These are phyloP conservation scores for Ceratocystis papillata DNA, from an alignment of 2,329 filamentous ascomycete species.

Conservation along the genomic window DNA sequence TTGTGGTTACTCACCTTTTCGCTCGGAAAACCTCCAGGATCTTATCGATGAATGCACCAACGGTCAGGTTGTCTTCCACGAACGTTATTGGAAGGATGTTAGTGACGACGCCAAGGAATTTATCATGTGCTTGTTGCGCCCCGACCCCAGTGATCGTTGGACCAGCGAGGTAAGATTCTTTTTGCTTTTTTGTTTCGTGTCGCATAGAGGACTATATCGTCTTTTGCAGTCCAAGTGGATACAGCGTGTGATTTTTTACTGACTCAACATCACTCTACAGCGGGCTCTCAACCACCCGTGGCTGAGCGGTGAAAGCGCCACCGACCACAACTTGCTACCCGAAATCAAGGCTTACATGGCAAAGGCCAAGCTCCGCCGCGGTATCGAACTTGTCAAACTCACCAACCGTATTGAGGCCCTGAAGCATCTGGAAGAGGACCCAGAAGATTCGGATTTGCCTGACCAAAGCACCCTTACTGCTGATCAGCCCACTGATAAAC, in stretches of 20 bases:
- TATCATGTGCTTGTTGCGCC: slow-evolving; percentile 69
- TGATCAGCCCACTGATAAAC: slow-evolving; percentile 27
- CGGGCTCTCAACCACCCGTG: slow-evolving; percentile 72
- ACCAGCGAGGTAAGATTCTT: slow-evolving; percentile 55
- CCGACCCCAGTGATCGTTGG: slow-evolving; percentile 63
- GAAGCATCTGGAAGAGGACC: slow-evolving; percentile 82
- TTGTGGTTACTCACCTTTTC: slow-evolving; percentile 96
- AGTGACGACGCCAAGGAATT: slow-evolving; percentile 93
- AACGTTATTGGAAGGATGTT: slow-evolving; percentile 97
- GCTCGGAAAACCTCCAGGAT: slow-evolving; percentile 84
- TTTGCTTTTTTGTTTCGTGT: neutral
- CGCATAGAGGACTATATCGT: neutral
- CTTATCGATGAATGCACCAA: slow-evolving; percentile 88
- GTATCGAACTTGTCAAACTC: slow-evolving; percentile 92
- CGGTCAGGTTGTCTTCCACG: slow-evolving; percentile 82
- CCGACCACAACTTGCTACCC: slow-evolving; percentile 87
- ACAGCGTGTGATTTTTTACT: slow-evolving; percentile 13
- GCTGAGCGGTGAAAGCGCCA: slow-evolving; percentile 84
- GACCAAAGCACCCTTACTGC: slow-evolving; percentile 48
- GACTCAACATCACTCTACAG: slow-evolving; percentile 32
- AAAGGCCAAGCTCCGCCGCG: slow-evolving; percentile 78
- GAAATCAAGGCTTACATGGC: slow-evolving; percentile 92
- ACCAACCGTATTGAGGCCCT: slow-evolving; percentile 90
- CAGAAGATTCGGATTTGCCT: slow-evolving; percentile 60
- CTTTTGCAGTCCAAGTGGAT: slow-evolving; percentile 7